Evolutionary conservation across 2,329 filamentous ascomycete genomes (phyloP).

Genomic region (Furcasterigmium sp.): DNA sequence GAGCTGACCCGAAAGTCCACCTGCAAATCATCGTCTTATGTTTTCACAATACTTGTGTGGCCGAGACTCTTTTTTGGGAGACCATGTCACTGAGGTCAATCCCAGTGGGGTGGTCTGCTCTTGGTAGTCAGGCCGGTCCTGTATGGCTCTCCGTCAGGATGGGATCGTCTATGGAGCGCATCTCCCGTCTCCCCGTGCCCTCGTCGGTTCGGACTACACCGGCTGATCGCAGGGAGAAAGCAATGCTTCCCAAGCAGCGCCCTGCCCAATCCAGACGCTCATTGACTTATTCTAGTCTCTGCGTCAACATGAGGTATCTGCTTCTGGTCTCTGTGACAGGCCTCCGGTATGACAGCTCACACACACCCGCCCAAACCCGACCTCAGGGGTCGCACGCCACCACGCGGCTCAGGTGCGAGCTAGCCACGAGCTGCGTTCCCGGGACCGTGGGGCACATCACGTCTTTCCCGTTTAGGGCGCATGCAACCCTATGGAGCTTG

Average conservation of each 20-base stretch:
- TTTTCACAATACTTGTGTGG: too few species aligned
- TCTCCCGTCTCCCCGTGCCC: too few species aligned
- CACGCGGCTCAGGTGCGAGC: neutral
- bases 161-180: too few species aligned
- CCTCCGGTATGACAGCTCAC: neutral
- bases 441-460: neutral
- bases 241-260: neutral
- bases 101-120: too few species aligned
- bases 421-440: neutral
- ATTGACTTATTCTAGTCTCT: neutral
- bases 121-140: too few species aligned
- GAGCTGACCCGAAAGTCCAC: neutral
- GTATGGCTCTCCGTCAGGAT: too few species aligned
- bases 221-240: neutral
- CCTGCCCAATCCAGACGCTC: neutral
- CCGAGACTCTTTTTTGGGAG: too few species aligned
- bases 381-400: neutral
- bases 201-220: too few species aligned
- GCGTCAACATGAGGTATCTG: neutral
- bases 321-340: neutral
- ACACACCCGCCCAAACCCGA: neutral
- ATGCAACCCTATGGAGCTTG: constrained; percentile 11
- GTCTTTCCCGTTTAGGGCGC: constrained; percentile 11
- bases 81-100: too few species aligned
- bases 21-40: too few species aligned